Evolutionary conservation across 2,329 filamentous ascomycete species (phyloP).

Genomic region (Scytalidium sp.): DNA sequence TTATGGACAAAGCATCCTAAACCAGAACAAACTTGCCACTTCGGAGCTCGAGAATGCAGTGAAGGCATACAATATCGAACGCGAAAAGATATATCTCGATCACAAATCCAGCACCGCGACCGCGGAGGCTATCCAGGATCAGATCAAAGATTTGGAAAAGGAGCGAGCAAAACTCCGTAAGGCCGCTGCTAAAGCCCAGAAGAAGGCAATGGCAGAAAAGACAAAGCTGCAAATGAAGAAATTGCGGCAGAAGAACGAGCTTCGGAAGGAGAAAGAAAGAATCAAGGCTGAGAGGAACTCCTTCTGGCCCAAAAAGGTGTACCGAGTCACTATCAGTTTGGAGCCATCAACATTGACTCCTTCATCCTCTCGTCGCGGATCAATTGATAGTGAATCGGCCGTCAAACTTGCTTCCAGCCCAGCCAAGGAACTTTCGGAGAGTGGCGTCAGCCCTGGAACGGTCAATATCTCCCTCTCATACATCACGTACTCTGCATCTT

Average conservation of each 20-base stretch:
- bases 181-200: slow-evolving; percentile 25
- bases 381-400: slow-evolving; percentile 31
- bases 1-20: slow-evolving; percentile 19
- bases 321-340: slow-evolving; percentile 48
- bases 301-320: slow-evolving; percentile 50
- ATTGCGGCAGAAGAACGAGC: slow-evolving; percentile 33
- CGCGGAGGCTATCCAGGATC: slow-evolving; percentile 30
- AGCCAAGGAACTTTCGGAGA: slow-evolving; percentile 15
- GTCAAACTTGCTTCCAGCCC: slow-evolving; percentile 20
- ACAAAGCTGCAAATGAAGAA: slow-evolving; percentile 33
- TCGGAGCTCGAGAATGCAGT: slow-evolving; percentile 19
- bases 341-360: slow-evolving; percentile 42
- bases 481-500: slow-evolving; percentile 35
- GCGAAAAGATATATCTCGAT: slow-evolving; percentile 35
- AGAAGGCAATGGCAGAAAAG: slow-evolving; percentile 34
- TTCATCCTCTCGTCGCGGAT: slow-evolving; percentile 45
- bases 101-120: slow-evolving; percentile 30
- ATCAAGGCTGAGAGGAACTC: slow-evolving; percentile 39
- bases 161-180: slow-evolving; percentile 27
- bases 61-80: slow-evolving; percentile 21
- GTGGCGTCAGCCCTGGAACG: slow-evolving; percentile 15
- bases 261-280: slow-evolving; percentile 39
- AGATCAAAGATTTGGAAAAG: slow-evolving; percentile 29
- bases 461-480: slow-evolving; percentile 27
- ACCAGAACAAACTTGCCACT: slow-evolving; percentile 11